A percentile compares a stretch with the other conserved stretches of the same genome.
Conservation (phyloP, 352 stramenopile species). For the Elongisporangium prolatum region DNA sequence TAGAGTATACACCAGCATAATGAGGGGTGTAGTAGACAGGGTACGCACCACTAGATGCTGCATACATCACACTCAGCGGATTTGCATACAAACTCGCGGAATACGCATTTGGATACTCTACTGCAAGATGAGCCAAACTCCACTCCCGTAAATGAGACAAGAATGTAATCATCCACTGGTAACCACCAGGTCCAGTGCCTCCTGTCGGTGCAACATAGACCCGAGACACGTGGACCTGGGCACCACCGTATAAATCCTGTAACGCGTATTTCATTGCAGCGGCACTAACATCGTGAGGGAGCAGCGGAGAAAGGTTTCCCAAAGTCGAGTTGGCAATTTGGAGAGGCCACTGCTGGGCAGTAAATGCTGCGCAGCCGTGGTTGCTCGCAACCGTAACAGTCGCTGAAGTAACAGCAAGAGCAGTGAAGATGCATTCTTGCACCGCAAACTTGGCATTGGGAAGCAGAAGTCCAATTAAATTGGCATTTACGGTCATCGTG, state of each 20-base stretch:
- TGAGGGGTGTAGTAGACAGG: slow-evolving; percentile 90
- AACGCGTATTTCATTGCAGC: slow-evolving; percentile 57
- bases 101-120: slow-evolving; percentile 55
- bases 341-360: slow-evolving; percentile 31
- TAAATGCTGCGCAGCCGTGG: slow-evolving; percentile 58
- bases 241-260: slow-evolving; percentile 40
- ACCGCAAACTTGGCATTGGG: slow-evolving; percentile 58
- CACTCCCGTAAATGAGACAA: slow-evolving; percentile 80
- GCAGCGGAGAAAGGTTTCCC: slow-evolving; percentile 49
- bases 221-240: slow-evolving; percentile 42
- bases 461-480: slow-evolving; percentile 58
- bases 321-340: slow-evolving; percentile 20
- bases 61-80: slow-evolving; percentile 44
- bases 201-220: slow-evolving; percentile 10
- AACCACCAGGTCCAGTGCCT: slow-evolving; percentile 26
- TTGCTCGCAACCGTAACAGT: slow-evolving; percentile 44
- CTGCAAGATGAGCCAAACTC: slow-evolving; percentile 59
- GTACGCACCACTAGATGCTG: slow-evolving; percentile 77
- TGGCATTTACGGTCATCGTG: slow-evolving; percentile 55
- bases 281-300: slow-evolving; percentile 52
- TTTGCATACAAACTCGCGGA: slow-evolving; percentile 35
- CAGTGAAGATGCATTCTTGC: slow-evolving; percentile 67
- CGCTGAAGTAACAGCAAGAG: slow-evolving; percentile 27
- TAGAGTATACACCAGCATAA: slow-evolving; percentile 84
- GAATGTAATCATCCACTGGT: slow-evolving; percentile 92